Base-by-base conservation (phyloP, 495 filamentous ascomycete genomes). In the Daldinia caldariorum region DNA sequence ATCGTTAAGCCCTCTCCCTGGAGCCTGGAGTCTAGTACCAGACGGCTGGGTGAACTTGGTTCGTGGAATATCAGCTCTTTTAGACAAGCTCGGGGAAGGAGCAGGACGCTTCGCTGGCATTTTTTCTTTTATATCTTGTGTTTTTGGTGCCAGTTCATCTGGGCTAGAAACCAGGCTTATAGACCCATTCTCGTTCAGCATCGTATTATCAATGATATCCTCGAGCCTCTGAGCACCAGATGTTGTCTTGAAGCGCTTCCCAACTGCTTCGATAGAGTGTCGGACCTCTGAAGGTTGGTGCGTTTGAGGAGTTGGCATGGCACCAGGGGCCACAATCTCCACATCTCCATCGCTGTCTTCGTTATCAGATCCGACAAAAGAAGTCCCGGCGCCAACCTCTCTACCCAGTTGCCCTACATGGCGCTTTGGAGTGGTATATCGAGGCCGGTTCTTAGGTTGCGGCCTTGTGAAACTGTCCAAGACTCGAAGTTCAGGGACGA, bases 401-500 rank as follows among this genome's bases (percentile, higher is more conserved):
- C 12, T 16, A 10, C n/a, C 41, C 4, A 12, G 9, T 5, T 14
- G 45, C 38, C 49, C 35, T 35, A 14, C n/a, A 29, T 43, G 59
- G 9, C 6, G 22, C 0, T 70, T 39, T 22, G 53, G 31, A 37
- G 18, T 49, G 8, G 35, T 56, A 14, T n/a, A 43, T 13, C 56
- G 66, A 26, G 39, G 35, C 10, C 56, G 51, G n/a, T 73, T 76
- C 32, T 55, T 66, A 16, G 53, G 54, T 0, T 58, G 61, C 0
- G 14, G 0, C 39, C 54, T 68, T 0, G 61, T 39, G 6, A 14
- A 45, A 0, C 16, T 41, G 32, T 76, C 64, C 18, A 70, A 22
- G 2, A 12, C 18, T 45, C 72, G 73, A 55, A 50, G 79, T 65
- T 79, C 78, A 9, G 35, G 1, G 18, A 79, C 12, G 1, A 61